Conservation (phyloP, 2,329 filamentous ascomycete genomes). For the Penicillium aurantiogriseum region DNA sequence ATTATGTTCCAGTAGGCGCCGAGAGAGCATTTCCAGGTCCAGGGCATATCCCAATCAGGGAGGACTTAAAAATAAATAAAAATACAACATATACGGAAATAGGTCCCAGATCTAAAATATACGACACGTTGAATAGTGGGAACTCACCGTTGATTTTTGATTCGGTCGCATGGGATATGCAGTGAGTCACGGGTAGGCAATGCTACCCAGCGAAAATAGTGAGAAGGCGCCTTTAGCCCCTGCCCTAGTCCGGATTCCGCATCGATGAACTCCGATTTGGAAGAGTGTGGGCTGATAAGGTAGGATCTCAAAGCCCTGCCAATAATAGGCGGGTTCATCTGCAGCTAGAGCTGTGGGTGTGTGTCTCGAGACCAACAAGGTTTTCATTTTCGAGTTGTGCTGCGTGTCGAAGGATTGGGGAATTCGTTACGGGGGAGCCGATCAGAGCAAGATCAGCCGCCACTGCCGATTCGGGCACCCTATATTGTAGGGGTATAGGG, state of each 20-base stretch:
- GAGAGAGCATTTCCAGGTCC: neutral
- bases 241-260: slow-evolving; percentile 12
- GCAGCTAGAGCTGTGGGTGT: slow-evolving; percentile 11
- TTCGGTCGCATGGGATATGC: neutral
- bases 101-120: slow-evolving; percentile 4
- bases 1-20: slow-evolving; percentile 13
- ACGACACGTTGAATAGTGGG: slow-evolving; percentile 3
- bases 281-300: slow-evolving; percentile 8
- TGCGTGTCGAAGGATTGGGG: slow-evolving; percentile 15
- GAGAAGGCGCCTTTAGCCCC: neutral
- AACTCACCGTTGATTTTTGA: neutral
- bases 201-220: slow-evolving; percentile 8
- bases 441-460: slow-evolving; percentile 23
- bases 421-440: slow-evolving; percentile 12
- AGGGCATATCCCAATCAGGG: neutral
- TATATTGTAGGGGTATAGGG: slow-evolving; percentile 5
- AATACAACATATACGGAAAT: neutral
- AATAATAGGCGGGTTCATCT: slow-evolving; percentile 13
- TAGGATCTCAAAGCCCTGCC: slow-evolving; percentile 15
- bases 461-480: slow-evolving; percentile 20
- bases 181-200: slow-evolving; percentile 12
- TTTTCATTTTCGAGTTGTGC: slow-evolving; percentile 5
- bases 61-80: neutral
- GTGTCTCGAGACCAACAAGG: slow-evolving; percentile 15
- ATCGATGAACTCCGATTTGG: slow-evolving; percentile 11